Percentiles rank a stretch among this genome's conserved stretches.
Conservation (phyloP, 805 yeast species). For the Naumovozyma baii region DNA sequence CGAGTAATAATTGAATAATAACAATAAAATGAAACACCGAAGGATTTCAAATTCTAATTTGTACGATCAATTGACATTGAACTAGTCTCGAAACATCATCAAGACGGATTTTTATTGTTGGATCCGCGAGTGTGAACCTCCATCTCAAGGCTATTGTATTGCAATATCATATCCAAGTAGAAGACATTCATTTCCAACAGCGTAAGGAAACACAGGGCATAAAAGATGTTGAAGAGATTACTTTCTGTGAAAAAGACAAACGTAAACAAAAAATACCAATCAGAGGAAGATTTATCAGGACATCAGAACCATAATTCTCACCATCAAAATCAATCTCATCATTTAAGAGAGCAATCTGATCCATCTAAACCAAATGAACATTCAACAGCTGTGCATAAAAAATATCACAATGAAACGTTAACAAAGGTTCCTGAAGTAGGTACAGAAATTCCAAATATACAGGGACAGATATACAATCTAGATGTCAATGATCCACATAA, state of each 20-base stretch:
- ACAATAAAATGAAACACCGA: too few relatives aligned
- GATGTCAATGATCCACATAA: neutral
- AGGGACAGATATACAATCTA: too few relatives aligned
- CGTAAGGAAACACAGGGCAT: neutral
- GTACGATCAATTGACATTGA: too few relatives aligned
- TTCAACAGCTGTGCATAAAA: neutral
- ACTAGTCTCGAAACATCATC: too few relatives aligned
- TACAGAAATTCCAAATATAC: too few relatives aligned
- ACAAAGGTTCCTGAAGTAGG: neutral
- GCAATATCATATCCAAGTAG: too few relatives aligned
- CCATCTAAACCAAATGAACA: neutral
- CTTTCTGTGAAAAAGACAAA: slow-evolving; percentile 10
- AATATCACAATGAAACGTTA: neutral
- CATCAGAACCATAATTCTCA: neutral
- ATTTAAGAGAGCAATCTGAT: neutral
- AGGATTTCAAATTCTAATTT: too few relatives aligned
- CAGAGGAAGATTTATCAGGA: neutral
- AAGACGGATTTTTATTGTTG: too few relatives aligned
- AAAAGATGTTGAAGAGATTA: slow-evolving; percentile 19
- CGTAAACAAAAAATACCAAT: slow-evolving; percentile 4
- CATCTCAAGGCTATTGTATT: too few relatives aligned
- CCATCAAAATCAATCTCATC: neutral
- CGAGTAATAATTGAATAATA: too few relatives aligned
- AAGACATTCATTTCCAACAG: neutral
- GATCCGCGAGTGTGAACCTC: too few relatives aligned